phyloP scores from a whole-genome alignment of 1,284 basidiomycete species.

The Fomitiporia mediterranea region DNA sequence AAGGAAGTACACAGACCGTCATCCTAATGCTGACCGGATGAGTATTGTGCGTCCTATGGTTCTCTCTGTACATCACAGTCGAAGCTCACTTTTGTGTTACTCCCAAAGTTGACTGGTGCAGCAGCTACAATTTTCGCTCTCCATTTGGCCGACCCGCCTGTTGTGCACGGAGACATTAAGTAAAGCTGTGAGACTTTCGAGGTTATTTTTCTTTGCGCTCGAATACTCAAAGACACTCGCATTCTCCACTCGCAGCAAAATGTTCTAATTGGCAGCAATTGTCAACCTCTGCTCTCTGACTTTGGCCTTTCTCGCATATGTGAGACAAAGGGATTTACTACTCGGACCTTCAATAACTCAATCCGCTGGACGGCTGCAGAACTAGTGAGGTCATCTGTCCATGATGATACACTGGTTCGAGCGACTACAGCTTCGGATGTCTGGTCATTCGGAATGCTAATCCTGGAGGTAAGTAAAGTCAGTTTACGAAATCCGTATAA shows the following conservation, averaged over 20 bases:
- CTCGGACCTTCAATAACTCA: neutral
- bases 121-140: neutral
- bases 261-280: neutral
- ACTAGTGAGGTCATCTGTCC: neutral
- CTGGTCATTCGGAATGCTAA: neutral
- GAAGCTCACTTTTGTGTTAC: neutral
- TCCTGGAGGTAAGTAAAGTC: constrained; percentile 3
- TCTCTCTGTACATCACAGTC: neutral
- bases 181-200: neutral
- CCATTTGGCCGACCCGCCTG: neutral
- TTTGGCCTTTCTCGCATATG: constrained; percentile 4
- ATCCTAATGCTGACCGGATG: neutral
- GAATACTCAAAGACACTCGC: neutral
- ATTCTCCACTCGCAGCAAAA: neutral
- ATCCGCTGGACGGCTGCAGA: neutral
- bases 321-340: constrained; percentile 1
- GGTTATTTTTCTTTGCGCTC: neutral
- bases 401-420: neutral
- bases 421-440: neutral
- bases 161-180: constrained; percentile 11
- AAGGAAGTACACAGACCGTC: neutral
- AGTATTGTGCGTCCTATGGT: neutral
- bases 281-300: neutral
- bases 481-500: too few relatives aligned
- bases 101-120: neutral